Base-by-base conservation (phyloP, 2,329 filamentous ascomycete species). In the Parafenestella ontariensis region DNA sequence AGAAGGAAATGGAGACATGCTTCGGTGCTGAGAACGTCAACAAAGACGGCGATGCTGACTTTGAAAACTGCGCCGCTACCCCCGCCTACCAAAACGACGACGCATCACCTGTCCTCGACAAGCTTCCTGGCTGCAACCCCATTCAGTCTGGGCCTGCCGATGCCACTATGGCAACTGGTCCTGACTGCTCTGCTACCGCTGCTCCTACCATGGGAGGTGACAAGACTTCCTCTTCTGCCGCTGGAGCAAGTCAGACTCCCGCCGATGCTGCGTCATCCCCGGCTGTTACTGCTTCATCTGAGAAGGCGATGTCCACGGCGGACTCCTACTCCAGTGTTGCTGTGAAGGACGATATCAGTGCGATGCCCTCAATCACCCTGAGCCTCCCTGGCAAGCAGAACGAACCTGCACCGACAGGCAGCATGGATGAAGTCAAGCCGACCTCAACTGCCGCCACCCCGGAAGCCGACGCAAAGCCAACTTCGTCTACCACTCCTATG, bases 111-210 rank as follows among this genome's bases (percentile, higher is more conserved):
- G 57, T 62, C 18, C 43, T 75, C 5, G 64, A 73, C 13, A 67
- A 64, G 48, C 71, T 76, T 7, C 74, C 74, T 31, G 74, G 74
- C 20, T 76, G 74, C 67, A 76, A 76, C 51, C 72, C 74, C n/a
- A 50, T 76, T 24, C 74, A 76, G 55, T 57, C 62, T 44, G 74
- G 74, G 2, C 74, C 74, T 37, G 69, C 64, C 20, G 56, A 54
- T 24, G 74, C 74, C 15, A 74, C 66, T 7, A 21, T 29, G 7
- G 68, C 49, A 23, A 58, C 66, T 49, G 72, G 71, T 8, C 56
- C 64, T 17, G 67, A 61, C 15, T 75, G 71, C 52, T 58, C 50
- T 34, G 66, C 65, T 34, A 49, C 59, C 37, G 50, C 63, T 40
- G 36, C 59, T 47, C 34, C 53, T 21, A 40, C 52, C n/a, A 46